Base-by-base conservation (phyloP, 2,329 filamentous ascomycete genomes). In the Aspergillus fumigatiaffinis region DNA sequence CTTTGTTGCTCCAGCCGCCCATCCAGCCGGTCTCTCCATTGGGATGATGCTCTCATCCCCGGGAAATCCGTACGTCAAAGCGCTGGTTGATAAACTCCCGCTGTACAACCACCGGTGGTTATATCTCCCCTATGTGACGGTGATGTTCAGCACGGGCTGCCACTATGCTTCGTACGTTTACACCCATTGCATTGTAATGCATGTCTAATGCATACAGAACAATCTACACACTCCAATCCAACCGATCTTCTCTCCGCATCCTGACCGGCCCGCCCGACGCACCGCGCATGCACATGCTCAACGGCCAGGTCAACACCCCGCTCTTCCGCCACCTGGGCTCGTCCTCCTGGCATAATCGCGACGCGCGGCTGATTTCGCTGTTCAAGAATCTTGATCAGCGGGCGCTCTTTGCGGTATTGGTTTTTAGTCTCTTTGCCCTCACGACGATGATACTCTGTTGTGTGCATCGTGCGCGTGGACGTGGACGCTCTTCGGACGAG, bases 81-180 rank as follows among this genome's bases (percentile, higher is more conserved):
- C 70, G 25, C 59, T 77, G 21, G 70, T 78, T 12, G 49, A 60
- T 5, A 72, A 73, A 32, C 65, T 77, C 1, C 58, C 63, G 1
- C 57, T 60, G 0, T 77, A 76, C 51, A 73, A 78, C 58, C 66
- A 66, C 4, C 60, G 69, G n/a, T 78, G 75, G 75, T 66, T 77
- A 20, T 67, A 72, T 2, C 58, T 77, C 32, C 73, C 75, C 0
- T 77, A 78, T 51, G 61, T 71, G 3, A 76, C 75, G 2, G 73
- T 78, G 32, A 78, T 77, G 76, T 77, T 77, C 59, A 77, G 73
- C 59, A 77, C 76, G 1, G 75, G 75, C 12, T 77, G 75, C 44
- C 75, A 78, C 57, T 78, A 75, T 56, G 75, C 73, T 25, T 77
- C 75, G 69, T 74, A 62, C 42, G 28, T 29, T 29, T n/a, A n/a